These are phyloP conservation scores for Umbelopsis ramanniana DNA, from an alignment of 192 early-diverging fungal genomes.

Conservation along the genomic window DNA sequence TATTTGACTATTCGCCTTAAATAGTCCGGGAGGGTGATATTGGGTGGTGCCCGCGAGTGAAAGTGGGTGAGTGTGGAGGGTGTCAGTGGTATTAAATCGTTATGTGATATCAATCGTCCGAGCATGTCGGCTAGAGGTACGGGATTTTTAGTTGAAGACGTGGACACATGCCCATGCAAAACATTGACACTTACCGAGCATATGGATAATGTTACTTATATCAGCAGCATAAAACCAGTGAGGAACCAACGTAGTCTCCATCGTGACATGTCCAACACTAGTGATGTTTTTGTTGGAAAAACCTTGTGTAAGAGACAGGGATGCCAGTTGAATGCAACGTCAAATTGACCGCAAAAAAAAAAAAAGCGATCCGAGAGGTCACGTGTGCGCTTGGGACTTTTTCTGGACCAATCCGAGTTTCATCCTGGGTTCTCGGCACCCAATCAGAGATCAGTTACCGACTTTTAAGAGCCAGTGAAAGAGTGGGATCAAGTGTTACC, in stretches of 20 bases:
- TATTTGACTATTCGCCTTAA: slow-evolving; percentile 90
- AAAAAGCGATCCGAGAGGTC: not conserved
- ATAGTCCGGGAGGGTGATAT: slow-evolving; percentile 88
- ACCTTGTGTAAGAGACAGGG: not conserved
- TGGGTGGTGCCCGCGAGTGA: slow-evolving; percentile 90
- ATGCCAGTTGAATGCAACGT: not conserved
- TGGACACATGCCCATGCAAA: too few species aligned
- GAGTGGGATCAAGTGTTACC: too few species aligned
- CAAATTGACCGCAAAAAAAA: not conserved
- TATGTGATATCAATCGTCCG: slow-evolving; percentile 58
- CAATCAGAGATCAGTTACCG: too few species aligned
- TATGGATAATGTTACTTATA: slow-evolving; percentile 27
- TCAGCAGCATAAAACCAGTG: slow-evolving; percentile 28
- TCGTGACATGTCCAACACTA: slow-evolving; percentile 22
- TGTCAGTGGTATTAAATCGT: slow-evolving; percentile 63
- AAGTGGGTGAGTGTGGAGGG: slow-evolving; percentile 84
- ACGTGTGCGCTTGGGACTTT: too few species aligned
- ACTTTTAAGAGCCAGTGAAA: not conserved
- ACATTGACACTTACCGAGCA: slow-evolving; percentile 31
- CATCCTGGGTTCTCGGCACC: too few species aligned
- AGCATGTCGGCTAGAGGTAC: slow-evolving; percentile 60
- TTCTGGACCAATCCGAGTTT: too few species aligned
- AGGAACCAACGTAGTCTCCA: slow-evolving; percentile 32
- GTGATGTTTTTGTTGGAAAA: slow-evolving; percentile 17
- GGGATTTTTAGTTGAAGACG: not conserved